phyloP scores from a whole-genome alignment of 371 early-diverging fungal species.

The Mucor saturninus region DNA sequence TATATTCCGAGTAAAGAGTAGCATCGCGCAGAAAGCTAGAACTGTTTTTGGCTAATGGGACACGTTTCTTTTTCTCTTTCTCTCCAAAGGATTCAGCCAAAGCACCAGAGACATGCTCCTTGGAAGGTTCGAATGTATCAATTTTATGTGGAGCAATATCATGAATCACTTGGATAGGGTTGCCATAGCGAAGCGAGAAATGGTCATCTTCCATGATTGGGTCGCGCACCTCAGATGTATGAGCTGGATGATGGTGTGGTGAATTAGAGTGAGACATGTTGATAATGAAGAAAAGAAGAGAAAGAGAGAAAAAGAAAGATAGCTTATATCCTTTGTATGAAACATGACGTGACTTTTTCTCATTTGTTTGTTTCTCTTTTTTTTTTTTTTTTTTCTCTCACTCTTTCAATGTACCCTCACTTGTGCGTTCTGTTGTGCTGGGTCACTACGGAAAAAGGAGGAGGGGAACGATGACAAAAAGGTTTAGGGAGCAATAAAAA shows the following conservation, averaged over 20 bases:
- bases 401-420: no score
- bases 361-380: no score
- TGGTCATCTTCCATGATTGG: conserved; percentile 46
- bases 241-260: conserved; percentile 2
- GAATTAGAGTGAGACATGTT: no score
- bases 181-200: conserved; percentile 42
- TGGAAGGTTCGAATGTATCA: conserved; percentile 36
- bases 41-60: conserved; percentile 8
- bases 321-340: conserved; percentile 3
- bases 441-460: no score
- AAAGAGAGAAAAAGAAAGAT: not conserved
- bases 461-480: no score
- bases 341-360: conserved; percentile 12
- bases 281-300: no score
- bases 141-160: conserved; percentile 27
- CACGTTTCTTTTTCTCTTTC: not conserved
- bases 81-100: conserved; percentile 17
- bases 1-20: conserved; percentile 35
- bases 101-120: conserved; percentile 24
- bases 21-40: conserved; percentile 30
- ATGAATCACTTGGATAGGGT: conserved; percentile 48
- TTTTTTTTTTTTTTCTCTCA: no score
- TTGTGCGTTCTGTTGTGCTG: no score
- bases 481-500: no score
- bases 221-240: conserved; percentile 29